phyloP scores from a whole-genome alignment of 768 basidiomycete species.

The Tylopilus rubrobrunneus region DNA sequence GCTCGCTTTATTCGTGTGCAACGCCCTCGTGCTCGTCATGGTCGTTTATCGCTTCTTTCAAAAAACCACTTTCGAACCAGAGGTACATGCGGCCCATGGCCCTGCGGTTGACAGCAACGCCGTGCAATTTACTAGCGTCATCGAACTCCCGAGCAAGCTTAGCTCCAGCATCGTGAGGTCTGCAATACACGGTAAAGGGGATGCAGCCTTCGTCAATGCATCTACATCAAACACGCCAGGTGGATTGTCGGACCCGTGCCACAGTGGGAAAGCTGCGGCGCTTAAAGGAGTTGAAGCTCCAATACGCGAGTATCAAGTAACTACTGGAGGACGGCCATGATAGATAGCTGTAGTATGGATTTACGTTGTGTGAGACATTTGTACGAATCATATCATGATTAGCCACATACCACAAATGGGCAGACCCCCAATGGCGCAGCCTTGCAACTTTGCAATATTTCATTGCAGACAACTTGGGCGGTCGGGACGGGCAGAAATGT shows the following conservation, averaged over 20 bases:
- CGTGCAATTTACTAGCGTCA: constrained; percentile 15
- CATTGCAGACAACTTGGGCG: neutral
- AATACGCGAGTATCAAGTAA: neutral
- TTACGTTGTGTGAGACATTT: too few species aligned
- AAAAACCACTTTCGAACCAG: neutral
- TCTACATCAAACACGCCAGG: neutral
- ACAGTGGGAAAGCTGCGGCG: too few species aligned
- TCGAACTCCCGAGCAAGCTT: constrained; percentile 16
- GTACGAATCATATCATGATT: too few species aligned
- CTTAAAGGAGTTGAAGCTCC: neutral
- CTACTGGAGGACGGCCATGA: too few species aligned
- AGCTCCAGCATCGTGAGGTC: neutral
- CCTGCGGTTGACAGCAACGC: neutral
- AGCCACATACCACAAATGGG: too few species aligned
- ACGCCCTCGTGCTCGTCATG: too few species aligned
- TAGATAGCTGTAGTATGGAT: too few species aligned
- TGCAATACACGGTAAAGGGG: neutral
- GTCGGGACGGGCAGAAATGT: constrained; percentile 1
- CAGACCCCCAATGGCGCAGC: constrained; percentile 14
- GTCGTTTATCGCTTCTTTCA: too few species aligned
- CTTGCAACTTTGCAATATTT: constrained; percentile 9
- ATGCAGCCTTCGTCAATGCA: neutral
- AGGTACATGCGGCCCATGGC: neutral
- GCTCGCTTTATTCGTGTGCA: too few species aligned
- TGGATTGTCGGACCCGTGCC: neutral